Base-by-base conservation (phyloP, 2,329 filamentous ascomycete species). In the Pyrenophora seminiperda region DNA sequence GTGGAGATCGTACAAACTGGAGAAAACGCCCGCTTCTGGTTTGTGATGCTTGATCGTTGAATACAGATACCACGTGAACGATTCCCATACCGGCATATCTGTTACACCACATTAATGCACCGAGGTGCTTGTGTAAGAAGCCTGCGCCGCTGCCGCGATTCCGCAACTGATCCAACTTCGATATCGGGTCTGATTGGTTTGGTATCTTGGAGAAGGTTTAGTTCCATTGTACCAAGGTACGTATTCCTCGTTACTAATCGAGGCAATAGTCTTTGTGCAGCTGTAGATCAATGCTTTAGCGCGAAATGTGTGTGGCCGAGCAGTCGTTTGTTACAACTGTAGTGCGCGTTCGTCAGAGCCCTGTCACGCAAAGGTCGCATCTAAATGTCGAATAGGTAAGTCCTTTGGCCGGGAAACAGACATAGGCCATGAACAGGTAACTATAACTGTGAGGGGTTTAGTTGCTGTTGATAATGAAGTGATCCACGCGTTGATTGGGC, bases 71-170 rank as follows among this genome's bases (percentile, higher is more conserved):
- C 44, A 47, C 37, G 20, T 18, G 30, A n/a, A 19, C n/a, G 44
- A 31, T 40, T 46, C 34, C 27, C 18, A 6, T 39, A n/a, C 33
- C 18, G 18, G 34, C 30, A 29, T 31, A 20, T 19, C 20, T 11
- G 47, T 50, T 45, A 4, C 47, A 50, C 47, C 14, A 22, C 27
- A 9, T 27, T 45, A 22, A 39, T 39, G 38, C n/a, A 14, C 15
- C 29, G 22, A 11, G 24, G 15, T 29, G 29, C 34, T 29, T 45
- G 41, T 50, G 36, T 31, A 7, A 39, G 29, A 20, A 6, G 33
- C 17, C 10, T 42, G 40, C 10, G 14, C 40, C 20, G n/a, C 19
- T 27, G 13, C 19, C 30, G n/a, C 7, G 11, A 11, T 24, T 5
- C 9, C 14, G 33, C 14, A 3, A 20, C 11, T 11, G 38, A 43